A percentile compares a stretch with the other conserved stretches of the same genome.
Conservation (phyloP, 768 basidiomycete genomes). For the Pseudohyphozyma bogoriensis region DNA sequence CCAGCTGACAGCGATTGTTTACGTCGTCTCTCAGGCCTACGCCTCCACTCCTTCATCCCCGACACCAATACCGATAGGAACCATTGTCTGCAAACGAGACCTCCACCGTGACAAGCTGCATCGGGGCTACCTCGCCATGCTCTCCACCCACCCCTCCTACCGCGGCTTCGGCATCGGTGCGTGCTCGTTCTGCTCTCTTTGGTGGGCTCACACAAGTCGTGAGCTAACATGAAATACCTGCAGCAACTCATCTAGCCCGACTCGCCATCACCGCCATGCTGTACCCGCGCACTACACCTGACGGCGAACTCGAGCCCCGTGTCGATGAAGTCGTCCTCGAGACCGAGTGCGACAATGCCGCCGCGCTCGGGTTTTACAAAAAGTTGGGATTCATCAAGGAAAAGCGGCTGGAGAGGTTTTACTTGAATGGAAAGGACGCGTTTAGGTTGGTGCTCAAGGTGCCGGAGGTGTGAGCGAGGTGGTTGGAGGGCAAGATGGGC, state of each 20-base stretch:
- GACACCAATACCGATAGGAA: slow-evolving; percentile 62
- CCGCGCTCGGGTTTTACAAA: slow-evolving; percentile 80
- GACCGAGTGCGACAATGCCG: slow-evolving; percentile 85
- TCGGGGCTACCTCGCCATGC: slow-evolving; percentile 96
- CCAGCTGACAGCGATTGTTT: too few species aligned
- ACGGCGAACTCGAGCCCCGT: slow-evolving; percentile 39
- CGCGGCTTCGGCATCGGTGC: slow-evolving; percentile 84
- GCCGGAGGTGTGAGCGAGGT: background rate
- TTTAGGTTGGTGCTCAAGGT: slow-evolving; percentile 45
- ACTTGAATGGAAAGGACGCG: slow-evolving; percentile 94
- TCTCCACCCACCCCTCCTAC: slow-evolving; percentile 74
- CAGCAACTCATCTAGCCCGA: slow-evolving; percentile 76
- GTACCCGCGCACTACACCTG: too few species aligned
- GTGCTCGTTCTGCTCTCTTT: background rate
- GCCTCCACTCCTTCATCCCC: too few species aligned
- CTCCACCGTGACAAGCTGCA: slow-evolving; percentile 61
- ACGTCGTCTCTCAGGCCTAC: slow-evolving; percentile 17
- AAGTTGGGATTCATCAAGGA: slow-evolving; percentile 90
- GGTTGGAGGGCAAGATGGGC: background rate
- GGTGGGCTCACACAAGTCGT: slow-evolving; percentile 24
- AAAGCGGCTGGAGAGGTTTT: slow-evolving; percentile 88
- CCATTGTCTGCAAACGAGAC: slow-evolving; percentile 95
- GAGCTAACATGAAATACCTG: too few species aligned
- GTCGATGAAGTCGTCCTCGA: slow-evolving; percentile 73
- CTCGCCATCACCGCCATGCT: slow-evolving; percentile 64